Evolutionary conservation across 768 basidiomycete species (phyloP), one percentile per base, ranked within the genome.

Genomic region (Neoboletus magnificus): DNA sequence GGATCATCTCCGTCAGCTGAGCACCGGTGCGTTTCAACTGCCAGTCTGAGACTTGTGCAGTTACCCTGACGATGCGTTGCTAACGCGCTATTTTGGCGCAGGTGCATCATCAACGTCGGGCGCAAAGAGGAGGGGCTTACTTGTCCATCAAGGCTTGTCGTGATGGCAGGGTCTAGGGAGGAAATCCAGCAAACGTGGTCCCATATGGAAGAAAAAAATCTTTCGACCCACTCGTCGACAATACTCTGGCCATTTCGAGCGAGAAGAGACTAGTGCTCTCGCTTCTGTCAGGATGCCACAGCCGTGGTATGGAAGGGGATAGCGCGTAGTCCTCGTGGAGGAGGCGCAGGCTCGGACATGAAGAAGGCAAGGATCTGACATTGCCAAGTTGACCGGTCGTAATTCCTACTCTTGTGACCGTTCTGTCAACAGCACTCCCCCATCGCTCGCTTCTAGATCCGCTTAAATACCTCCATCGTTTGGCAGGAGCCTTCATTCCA

Each of bases 391-490:
- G 50, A 27, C 51, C 41, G 30, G 54, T 33, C 54, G 50, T 52
- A 49, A 52, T 48, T 50, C 43, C 45, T 32, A 45, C 36, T 16
- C 10, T 39, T 62, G 27, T 27, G 18, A 20, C 46, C 43, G 13
- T 37, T 13, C 50, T 54, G 60, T 54, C 40, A 46, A 50, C 32
- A 18, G 48, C 33, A 23, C 45, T 55, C 48, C 53, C 54, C 33
- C 61, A 55, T 66, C 62, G 55, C 16, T 57, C 56, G 68, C 62
- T 64, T 66, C 65, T 27, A 51, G 20, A 12, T 48, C 48, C 64
- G 62, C 58, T 58, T 71, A 71, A 71, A 71, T 69, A 66, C 60
- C 55, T 4, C 18, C 32, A 2, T 2, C 32, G 7, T 27, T 8
- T 12, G 13, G 27, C 16, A 36, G 36, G 18, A 10, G 2, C 37